Evolutionary conservation across 1,284 basidiomycete genomes (phyloP), one percentile per base, ranked within the genome.

Genomic region (Apiotrichum veenhuisii): DNA sequence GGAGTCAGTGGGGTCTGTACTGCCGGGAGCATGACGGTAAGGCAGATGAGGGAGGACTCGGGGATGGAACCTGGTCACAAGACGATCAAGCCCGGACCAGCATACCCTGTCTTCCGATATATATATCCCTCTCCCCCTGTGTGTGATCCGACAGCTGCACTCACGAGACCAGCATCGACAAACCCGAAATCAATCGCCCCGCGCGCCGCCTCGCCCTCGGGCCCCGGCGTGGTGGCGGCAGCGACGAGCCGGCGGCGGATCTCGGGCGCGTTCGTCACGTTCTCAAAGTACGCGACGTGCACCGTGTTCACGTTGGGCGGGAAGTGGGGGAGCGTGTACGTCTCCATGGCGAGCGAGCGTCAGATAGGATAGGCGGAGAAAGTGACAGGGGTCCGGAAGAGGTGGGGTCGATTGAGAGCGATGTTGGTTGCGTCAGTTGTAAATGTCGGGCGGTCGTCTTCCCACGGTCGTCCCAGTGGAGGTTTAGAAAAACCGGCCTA

Each of bases 121-220:
- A n/a, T n/a, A n/a, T n/a, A n/a, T n/a, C n/a, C n/a, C n/a, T n/a
- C n/a, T n/a, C n/a, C n/a, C n/a, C n/a, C n/a, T 18, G 14, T 12
- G 14, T 8, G 18, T 18, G n/a, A 45, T 18, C 43, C 5, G 18
- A 15, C 5, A 15, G 10, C 41, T 11, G 20, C n/a, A 69, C 83
- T 73, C 52, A 83, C 82, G 64, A 82, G 68, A 5, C 64, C 75
- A 23, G 88, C 89, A 71, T 95, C 88, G 65, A 97, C 80, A 75
- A 95, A 96, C 0, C 88, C 88, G 77, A 89, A 95, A 70, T 93
- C 89, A 61, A 95, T 81, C 17, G 82, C 81, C 25, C 84, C 83
- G 48, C 89, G 82, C 64, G 89, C 86, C 3, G 64, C 65, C n/a
- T 88, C 83, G 18, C 89, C 89, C 27, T 83, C 81, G 1, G 74